Conservation (phyloP, 345 rosid species). For the Eucalyptus dawsonii region DNA sequence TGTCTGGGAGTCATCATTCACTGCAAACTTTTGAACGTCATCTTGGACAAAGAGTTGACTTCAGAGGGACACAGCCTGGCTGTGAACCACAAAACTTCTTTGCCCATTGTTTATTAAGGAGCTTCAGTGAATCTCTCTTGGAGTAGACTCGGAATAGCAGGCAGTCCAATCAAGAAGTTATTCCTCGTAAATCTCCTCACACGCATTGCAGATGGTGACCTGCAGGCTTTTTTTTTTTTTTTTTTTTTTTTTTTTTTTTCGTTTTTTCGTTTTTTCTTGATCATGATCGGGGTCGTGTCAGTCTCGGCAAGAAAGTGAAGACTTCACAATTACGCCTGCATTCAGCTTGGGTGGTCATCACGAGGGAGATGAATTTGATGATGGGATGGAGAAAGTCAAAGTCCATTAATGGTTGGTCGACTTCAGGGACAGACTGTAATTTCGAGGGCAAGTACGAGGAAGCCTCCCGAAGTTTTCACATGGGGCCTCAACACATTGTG, state of each 20-base stretch:
- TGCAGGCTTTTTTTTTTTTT: no score
- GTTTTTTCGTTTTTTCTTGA: neutral
- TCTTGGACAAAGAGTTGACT: neutral
- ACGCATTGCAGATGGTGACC: neutral
- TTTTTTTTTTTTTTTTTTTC: no score
- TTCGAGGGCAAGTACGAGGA: neutral
- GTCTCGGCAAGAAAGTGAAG: neutral
- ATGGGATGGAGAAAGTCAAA: neutral
- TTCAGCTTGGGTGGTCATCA: neutral
- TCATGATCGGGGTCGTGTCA: neutral
- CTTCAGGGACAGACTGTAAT: neutral
- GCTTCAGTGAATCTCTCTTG: neutral
- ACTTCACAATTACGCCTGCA: neutral
- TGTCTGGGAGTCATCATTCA: neutral
- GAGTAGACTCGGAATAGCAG: neutral
- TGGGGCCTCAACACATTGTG: neutral
- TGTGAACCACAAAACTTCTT: neutral
- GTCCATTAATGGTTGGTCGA: neutral
- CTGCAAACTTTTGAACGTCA: neutral
- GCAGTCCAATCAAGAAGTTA: neutral
- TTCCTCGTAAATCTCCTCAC: neutral
- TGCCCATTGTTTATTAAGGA: neutral
- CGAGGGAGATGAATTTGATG: neutral
- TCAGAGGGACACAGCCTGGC: neutral
- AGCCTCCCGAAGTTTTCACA: neutral